These are phyloP conservation scores for Debaryomyces hansenii DNA, from an alignment of 805 yeast species.

Conservation along the genomic window DNA sequence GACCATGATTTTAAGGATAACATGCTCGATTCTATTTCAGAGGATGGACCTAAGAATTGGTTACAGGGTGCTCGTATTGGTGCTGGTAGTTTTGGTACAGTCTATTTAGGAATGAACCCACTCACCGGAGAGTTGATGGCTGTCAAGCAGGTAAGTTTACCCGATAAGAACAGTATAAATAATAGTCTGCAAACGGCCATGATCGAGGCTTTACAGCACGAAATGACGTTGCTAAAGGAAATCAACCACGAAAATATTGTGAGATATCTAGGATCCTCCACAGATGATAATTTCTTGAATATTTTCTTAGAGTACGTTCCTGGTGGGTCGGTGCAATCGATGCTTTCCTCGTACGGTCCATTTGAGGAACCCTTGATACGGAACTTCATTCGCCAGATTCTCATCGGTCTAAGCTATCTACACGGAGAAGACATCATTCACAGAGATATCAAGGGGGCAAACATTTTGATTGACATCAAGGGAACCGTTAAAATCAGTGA, in stretches of 20 bases:
- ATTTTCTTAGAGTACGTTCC: conserved; percentile 71
- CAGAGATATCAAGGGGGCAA: conserved; percentile 88
- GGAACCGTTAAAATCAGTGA: conserved; percentile 84
- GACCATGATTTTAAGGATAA: conserved; percentile 3
- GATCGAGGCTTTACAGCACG: conserved; percentile 81
- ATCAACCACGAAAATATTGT: conserved; percentile 91
- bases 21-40: conserved; percentile 3
- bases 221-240: conserved; percentile 73
- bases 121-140: conserved; percentile 96
- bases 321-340: conserved; percentile 57
- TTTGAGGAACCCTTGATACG: conserved; percentile 75
- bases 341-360: conserved; percentile 73
- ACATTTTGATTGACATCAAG: conserved; percentile 74
- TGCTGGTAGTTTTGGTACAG: conserved; percentile 92
- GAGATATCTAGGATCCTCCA: conserved; percentile 83
- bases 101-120: conserved; percentile 88
- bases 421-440: conserved; percentile 79
- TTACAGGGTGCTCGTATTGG: conserved; percentile 91
- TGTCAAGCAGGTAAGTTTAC: conserved; percentile 86
- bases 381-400: conserved; percentile 72
- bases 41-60: conserved; percentile 72
- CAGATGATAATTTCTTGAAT: conserved; percentile 68
- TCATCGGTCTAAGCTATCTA: conserved; percentile 70
- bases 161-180: conserved; percentile 36
- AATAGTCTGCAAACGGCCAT: conserved; percentile 42